Conservation (phyloP, 164 flowering plant genomes). For the Aristolochia californica region DNA sequence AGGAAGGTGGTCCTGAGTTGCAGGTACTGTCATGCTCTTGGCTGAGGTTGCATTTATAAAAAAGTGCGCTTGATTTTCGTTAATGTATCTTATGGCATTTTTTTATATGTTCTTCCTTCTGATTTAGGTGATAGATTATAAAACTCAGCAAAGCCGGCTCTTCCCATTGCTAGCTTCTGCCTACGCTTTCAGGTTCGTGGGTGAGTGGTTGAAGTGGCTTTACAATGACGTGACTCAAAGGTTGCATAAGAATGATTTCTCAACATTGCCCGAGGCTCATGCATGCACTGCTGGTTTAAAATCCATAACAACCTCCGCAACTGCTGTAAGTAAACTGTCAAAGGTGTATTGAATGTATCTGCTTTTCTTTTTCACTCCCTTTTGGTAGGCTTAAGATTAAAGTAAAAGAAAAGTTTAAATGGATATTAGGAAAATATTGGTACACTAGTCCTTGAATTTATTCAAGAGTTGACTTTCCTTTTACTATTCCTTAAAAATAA, state of each 20-base stretch:
- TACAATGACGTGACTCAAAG: constrained; percentile 87
- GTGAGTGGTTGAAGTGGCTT: constrained; percentile 93
- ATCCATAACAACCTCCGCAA: constrained; percentile 81
- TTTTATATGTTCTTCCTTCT: constrained; percentile 2
- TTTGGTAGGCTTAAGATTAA: no score
- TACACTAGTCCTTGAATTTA: no score
- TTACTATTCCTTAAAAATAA: no score
- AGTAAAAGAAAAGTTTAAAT: no score
- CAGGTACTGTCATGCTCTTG: constrained; percentile 38
- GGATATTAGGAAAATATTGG: no score
- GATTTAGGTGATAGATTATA: constrained; percentile 87
- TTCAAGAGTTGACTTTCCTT: no score
- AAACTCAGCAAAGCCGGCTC: constrained; percentile 95
- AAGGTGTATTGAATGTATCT: not conserved
- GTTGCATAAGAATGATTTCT: constrained; percentile 77
- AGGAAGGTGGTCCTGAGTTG: constrained; percentile 79
- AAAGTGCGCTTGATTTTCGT: not conserved
- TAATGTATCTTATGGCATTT: no score
- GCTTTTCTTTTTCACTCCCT: not conserved
- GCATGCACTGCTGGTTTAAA: constrained; percentile 99
- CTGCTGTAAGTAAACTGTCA: constrained; percentile 57
- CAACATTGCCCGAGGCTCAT: constrained; percentile 97
- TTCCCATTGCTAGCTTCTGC: constrained; percentile 97
- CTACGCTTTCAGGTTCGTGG: constrained; percentile 92
- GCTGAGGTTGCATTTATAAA: not conserved